These are phyloP conservation scores for Triticum timopheevii DNA, from an alignment of 176 grass and related monocot genomes.

Conservation along the genomic window DNA sequence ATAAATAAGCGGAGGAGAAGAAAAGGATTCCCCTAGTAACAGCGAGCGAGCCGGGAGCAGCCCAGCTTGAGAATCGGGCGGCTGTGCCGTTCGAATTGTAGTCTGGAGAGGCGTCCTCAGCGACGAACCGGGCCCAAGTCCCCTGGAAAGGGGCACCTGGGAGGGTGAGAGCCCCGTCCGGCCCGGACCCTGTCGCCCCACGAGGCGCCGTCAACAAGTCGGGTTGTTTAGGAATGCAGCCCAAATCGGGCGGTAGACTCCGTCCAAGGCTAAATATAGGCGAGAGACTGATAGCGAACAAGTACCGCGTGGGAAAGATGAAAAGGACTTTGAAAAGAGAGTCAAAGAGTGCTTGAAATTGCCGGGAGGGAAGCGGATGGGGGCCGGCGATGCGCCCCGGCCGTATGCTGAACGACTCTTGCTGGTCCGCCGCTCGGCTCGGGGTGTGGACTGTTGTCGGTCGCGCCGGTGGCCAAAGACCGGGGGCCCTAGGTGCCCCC, in stretches of 20 bases:
- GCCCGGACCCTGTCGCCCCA: conserved; percentile 55
- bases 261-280: conserved; percentile 57
- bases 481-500: background rate
- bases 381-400: conserved; percentile 49
- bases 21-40: too few species aligned
- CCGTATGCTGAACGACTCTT: background rate
- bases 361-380: conserved; percentile 65
- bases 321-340: conserved; percentile 73
- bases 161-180: conserved; percentile 56
- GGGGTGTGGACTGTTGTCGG: background rate
- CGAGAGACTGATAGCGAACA: conserved; percentile 59
- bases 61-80: too few species aligned
- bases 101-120: too few species aligned
- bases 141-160: conserved; percentile 46
- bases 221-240: conserved; percentile 46
- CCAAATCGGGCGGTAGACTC: conserved; percentile 50
- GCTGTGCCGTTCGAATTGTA: too few species aligned
- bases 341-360: conserved; percentile 80
- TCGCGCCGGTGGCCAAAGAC: background rate
- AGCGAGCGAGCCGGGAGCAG: too few species aligned
- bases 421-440: background rate
- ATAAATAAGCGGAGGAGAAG: too few species aligned
- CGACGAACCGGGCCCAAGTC: background rate
- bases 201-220: conserved; percentile 54
- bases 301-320: conserved; percentile 40